phyloP scores from a whole-genome alignment of 2,329 filamentous ascomycete genomes.

The Neofusicoccum sp. region DNA sequence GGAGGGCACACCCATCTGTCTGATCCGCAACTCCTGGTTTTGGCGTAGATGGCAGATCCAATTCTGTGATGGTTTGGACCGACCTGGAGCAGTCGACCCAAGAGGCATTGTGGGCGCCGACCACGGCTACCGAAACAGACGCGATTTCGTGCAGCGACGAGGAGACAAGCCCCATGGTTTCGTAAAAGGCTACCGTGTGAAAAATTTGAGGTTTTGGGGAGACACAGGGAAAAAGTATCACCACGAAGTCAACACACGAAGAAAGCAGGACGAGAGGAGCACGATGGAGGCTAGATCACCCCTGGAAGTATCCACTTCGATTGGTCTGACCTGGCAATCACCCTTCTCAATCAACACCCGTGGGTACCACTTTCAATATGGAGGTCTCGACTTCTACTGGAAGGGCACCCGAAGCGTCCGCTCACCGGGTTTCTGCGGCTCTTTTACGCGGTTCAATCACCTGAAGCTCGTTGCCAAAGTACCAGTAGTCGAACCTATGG shows the following conservation, averaged over 20 bases:
- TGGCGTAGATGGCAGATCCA: conserved; percentile 34
- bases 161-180: conserved; percentile 19
- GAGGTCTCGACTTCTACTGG: conserved; percentile 33
- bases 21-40: conserved; percentile 28
- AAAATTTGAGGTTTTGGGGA: conserved; percentile 32
- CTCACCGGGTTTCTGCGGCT: conserved; percentile 26
- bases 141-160: conserved; percentile 18
- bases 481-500: conserved; percentile 5
- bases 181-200: conserved; percentile 30
- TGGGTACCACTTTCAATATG: conserved; percentile 29
- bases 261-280: conserved; percentile 19
- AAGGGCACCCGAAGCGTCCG: conserved; percentile 33
- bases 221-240: conserved; percentile 33
- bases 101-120: conserved; percentile 29
- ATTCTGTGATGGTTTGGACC: conserved; percentile 25
- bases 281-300: background rate
- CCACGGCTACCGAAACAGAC: conserved; percentile 24
- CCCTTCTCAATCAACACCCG: conserved; percentile 30
- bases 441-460: conserved; percentile 28
- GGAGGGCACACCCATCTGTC: conserved; percentile 22
- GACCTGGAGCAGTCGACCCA: conserved; percentile 28
- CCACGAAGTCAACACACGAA: conserved; percentile 22
- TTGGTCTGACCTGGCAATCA: conserved; percentile 27
- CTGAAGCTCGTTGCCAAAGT: conserved; percentile 31
- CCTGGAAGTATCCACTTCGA: conserved; percentile 25